Evolutionary conservation across 2,329 filamentous ascomycete species (phyloP).

Genomic region (Fusarium aywerte): DNA sequence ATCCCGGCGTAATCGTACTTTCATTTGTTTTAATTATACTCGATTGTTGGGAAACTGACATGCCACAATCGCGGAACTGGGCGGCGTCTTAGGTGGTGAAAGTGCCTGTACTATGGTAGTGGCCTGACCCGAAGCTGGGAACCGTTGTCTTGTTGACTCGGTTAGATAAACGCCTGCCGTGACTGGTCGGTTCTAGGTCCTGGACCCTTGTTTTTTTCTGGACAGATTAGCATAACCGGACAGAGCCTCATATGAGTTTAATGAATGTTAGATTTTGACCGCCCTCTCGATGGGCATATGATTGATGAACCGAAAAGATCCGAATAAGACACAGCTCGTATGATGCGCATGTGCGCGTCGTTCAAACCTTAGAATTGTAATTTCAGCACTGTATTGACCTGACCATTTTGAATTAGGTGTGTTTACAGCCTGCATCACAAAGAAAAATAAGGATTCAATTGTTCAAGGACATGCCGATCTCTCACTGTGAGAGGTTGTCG

Average conservation of each 20-base stretch:
- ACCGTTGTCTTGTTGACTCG: slow-evolving; percentile 7
- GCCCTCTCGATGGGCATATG: neutral
- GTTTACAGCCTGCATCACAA: slow-evolving; percentile 3
- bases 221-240: neutral
- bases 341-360: slow-evolving; percentile 19
- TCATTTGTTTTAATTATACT: neutral
- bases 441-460: neutral
- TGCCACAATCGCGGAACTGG: slow-evolving; percentile 31
- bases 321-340: slow-evolving; percentile 28
- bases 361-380: neutral
- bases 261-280: slow-evolving; percentile 5
- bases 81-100: slow-evolving; percentile 1
- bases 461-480: slow-evolving; percentile 8
- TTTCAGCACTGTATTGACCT: neutral
- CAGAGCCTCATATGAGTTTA: slow-evolving; percentile 35
- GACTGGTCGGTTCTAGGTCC: slow-evolving; percentile 13
- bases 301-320: slow-evolving; percentile 18
- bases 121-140: slow-evolving; percentile 24
- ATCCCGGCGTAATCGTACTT: slow-evolving; percentile 7
- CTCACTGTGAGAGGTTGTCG: slow-evolving; percentile 16
- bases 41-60: slow-evolving; percentile 25
- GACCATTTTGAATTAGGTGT: slow-evolving; percentile 5
- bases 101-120: slow-evolving; percentile 11
- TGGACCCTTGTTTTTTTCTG: slow-evolving; percentile 16
- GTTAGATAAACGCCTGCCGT: slow-evolving; percentile 12